These are phyloP conservation scores for Leptodermis oblonga DNA, from an alignment of 257 asterid genomes.

Conservation along the genomic window DNA sequence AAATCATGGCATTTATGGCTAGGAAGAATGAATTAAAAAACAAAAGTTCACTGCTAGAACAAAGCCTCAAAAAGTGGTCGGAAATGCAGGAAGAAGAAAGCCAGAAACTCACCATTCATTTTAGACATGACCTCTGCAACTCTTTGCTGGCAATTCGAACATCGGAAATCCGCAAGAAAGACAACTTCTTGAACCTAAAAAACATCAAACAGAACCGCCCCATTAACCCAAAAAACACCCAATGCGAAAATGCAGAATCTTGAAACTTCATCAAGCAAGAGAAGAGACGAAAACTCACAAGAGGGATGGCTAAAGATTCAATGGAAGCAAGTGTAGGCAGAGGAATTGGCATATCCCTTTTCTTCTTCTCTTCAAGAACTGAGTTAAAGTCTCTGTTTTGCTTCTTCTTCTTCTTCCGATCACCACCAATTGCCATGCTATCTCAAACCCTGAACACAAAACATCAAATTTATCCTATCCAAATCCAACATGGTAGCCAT, in stretches of 20 bases:
- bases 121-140: conserved; percentile 67
- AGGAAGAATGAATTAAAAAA: neutral
- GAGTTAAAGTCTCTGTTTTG: too few relatives aligned
- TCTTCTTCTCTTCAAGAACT: conserved; percentile 1
- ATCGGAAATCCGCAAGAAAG: conserved; percentile 71
- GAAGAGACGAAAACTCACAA: conserved; percentile 5
- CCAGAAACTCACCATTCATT: conserved; percentile 56
- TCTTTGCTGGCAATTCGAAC: conserved; percentile 65
- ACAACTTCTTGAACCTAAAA: conserved; percentile 83
- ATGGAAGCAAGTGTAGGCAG: conserved; percentile 29
- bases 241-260: conserved; percentile 6
- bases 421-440: conserved; percentile 8
- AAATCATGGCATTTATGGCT: neutral
- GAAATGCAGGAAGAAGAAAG: neutral
- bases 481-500: neutral
- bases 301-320: conserved; percentile 44
- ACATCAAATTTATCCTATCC: neutral
- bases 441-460: neutral
- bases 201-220: neutral
- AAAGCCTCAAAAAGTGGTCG: neutral
- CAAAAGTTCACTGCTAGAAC: conserved; percentile 4
- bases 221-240: conserved; percentile 3
- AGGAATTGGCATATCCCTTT: conserved; percentile 4
- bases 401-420: conserved; percentile 13
- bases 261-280: neutral